Evolutionary conservation across 2,329 filamentous ascomycete genomes (phyloP).

Genomic region (Domatiomyces catenatus): DNA sequence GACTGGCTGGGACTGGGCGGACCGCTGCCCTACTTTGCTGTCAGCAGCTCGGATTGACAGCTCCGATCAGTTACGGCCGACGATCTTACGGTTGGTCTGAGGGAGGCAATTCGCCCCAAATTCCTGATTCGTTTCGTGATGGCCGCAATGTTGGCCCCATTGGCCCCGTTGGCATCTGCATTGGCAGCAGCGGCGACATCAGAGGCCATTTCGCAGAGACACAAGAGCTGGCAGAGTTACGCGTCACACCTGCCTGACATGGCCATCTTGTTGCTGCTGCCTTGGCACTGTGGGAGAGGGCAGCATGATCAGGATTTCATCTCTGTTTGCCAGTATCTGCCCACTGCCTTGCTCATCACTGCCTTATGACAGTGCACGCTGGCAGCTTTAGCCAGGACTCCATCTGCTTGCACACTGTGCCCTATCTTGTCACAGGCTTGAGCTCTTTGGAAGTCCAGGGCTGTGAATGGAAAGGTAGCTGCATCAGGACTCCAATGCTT

Average conservation of each 20-base stretch:
- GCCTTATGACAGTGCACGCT: too few species aligned
- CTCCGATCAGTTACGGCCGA: not conserved
- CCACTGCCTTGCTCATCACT: too few species aligned
- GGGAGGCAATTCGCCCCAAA: constrained; percentile 11
- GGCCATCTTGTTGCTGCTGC: not conserved
- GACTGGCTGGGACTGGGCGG: constrained; percentile 10
- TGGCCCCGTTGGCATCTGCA: not conserved
- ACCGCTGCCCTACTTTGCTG: not conserved
- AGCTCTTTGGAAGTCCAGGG: too few species aligned
- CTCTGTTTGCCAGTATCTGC: not conserved
- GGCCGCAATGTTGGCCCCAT: constrained; percentile 7
- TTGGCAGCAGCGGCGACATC: constrained; percentile 10
- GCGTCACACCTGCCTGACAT: not conserved
- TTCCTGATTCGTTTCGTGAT: constrained; percentile 13
- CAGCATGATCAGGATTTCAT: not conserved
- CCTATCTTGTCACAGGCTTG: too few species aligned
- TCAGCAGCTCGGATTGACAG: constrained; percentile 1
- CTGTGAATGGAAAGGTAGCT: too few species aligned
- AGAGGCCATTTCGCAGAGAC: constrained; percentile 6
- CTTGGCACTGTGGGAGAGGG: not conserved
- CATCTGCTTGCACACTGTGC: too few species aligned
- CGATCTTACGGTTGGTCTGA: constrained; percentile 10
- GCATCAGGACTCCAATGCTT: too few species aligned
- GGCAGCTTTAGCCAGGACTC: too few species aligned
- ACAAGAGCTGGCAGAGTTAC: not conserved